Conservation (phyloP, 441 rosid species). For the Gossypium davidsonii region DNA sequence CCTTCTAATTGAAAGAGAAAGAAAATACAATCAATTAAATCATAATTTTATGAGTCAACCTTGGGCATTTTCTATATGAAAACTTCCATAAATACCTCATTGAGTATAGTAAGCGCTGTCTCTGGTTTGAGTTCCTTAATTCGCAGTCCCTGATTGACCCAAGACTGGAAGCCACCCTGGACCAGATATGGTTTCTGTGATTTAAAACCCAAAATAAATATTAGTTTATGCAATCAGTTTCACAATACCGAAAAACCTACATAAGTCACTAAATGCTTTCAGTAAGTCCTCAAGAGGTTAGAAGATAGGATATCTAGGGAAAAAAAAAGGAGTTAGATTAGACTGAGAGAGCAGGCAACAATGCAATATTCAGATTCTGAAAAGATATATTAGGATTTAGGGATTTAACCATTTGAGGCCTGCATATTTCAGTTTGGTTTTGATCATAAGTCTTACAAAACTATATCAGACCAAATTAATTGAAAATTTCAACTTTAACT, state of each 20-base stretch:
- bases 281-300: background rate
- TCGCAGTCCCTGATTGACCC: conserved; percentile 73
- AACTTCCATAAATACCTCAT: conserved; percentile 46
- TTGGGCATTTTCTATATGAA: background rate
- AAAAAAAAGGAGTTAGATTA: background rate
- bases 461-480: background rate
- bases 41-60: background rate
- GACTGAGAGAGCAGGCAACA: background rate
- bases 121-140: conserved; percentile 79
- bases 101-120: conserved; percentile 69
- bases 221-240: conserved; percentile 12
- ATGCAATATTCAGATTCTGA: background rate
- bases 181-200: conserved; percentile 71
- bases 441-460: background rate
- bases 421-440: background rate
- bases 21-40: background rate
- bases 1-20: background rate
- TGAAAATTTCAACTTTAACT: background rate
- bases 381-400: background rate
- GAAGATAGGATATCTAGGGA: background rate
- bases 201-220: conserved; percentile 18
- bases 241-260: background rate
- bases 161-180: conserved; percentile 83
- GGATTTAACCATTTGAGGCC: background rate
- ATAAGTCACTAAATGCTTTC: background rate